Evolutionary conservation across 1,284 basidiomycete species (phyloP), one percentile per base, ranked within the genome.

Genomic region (Agaricales sp.): DNA sequence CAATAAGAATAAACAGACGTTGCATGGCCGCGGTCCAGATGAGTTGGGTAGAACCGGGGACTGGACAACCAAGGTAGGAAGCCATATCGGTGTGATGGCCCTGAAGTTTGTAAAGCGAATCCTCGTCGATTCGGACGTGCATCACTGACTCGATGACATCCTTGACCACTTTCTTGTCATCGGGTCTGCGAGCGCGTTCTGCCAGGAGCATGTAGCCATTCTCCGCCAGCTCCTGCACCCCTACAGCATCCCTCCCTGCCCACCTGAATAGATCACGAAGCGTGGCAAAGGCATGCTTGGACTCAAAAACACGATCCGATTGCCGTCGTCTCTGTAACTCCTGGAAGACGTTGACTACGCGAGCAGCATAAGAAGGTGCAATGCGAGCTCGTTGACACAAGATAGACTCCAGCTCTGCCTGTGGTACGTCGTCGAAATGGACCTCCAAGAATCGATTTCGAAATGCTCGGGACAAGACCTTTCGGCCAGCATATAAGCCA

Each of bases 381-480:
- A 97, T 96, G 39, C 76, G 80, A 62, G 91, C 93, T 48, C 91
- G 76, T 59, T 92, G 83, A 58, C 86, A 91, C 11, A 98, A 69
- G 56, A 99, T 99, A 1, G 83, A 88, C 67, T 98, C 92, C 25
- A 99, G 73, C 65, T 99, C 96, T 13, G 75, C 75, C 63, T 95
- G 89, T 0, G 96, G 96, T 0, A 99, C 95, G 57, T 99, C 96
- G 55, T 92, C 88, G 61, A 99, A 99, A 63, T 99, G 94, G 26
- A 99, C 88, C 66, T 99, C 96, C 13, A 99, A 76, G 68, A 99
- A 99, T n/a, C 96, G 88, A 66, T 96, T 98, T 25, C 96, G 80
- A 70, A 99, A 98, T 0, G 96, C 96, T 25, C 96, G 80, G 2
- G 95, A 98, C 11, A 99, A 69, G 3, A 97, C 79, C 63, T 99